Evolutionary conservation across 2,329 filamentous ascomycete genomes (phyloP).

Genomic region (Curvularia eragrostidis): DNA sequence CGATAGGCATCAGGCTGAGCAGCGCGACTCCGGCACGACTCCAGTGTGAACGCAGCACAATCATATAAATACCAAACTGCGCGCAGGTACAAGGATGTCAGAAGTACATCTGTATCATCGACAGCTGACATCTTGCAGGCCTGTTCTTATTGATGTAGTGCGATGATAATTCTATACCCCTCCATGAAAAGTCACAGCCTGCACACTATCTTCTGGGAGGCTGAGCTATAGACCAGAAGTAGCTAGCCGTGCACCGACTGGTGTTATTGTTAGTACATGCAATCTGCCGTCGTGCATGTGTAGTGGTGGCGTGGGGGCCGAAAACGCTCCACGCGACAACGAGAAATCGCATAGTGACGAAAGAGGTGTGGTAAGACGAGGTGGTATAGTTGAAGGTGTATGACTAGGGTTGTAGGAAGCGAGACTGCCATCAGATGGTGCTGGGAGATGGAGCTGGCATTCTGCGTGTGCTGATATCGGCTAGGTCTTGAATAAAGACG

Average conservation of each 20-base stretch:
- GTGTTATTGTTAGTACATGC: not conserved
- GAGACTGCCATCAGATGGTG: not conserved
- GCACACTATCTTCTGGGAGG: no score
- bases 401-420: no score
- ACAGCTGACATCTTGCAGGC: no score
- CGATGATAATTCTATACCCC: no score
- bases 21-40: not conserved
- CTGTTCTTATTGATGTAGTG: no score
- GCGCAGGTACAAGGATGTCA: no score
- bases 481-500: not conserved
- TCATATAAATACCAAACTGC: not conserved
- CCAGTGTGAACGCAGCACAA: not conserved
- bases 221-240: not conserved
- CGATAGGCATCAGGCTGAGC: conserved; percentile 2
- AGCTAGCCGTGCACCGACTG: not conserved
- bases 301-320: not conserved
- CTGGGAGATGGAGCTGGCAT: not conserved
- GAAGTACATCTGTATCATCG: no score
- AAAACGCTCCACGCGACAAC: not conserved
- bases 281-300: not conserved
- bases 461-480: not conserved
- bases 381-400: no score
- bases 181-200: no score
- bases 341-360: not conserved
- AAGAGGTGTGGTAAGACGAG: no score